Evolutionary conservation across 164 flowering plant species (phyloP).

Genomic region (Vitis rupestris): DNA sequence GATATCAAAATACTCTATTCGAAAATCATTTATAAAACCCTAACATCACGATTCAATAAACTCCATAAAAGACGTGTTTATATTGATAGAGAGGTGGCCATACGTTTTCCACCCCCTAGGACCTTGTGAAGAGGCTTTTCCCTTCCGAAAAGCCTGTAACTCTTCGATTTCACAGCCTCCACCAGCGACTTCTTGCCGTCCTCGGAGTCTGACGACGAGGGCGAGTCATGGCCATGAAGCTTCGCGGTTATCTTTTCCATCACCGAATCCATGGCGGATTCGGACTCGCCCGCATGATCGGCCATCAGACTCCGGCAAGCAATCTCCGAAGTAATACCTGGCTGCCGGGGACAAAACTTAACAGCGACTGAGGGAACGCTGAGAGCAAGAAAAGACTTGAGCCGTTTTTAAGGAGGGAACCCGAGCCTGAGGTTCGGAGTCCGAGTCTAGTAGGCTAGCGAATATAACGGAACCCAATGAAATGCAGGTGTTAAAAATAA

Average conservation of each 20-base stretch:
- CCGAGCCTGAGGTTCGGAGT: constrained; percentile 10
- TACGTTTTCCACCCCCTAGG: constrained; percentile 64
- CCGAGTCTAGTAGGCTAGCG: background rate
- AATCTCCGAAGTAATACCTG: too few species aligned
- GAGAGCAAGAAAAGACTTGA: constrained; percentile 8
- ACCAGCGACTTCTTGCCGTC: constrained; percentile 17
- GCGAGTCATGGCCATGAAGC: constrained; percentile 22
- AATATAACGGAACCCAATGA: constrained; percentile 10
- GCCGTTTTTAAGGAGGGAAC: background rate
- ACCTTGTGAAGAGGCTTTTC: constrained; percentile 58
- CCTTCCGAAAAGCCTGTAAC: constrained; percentile 53
- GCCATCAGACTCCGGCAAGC: constrained; percentile 20
- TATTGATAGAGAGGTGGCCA: background rate
- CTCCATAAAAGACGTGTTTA: background rate
- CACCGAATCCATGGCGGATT: constrained; percentile 15
- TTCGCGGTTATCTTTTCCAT: constrained; percentile 30
- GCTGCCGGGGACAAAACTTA: too few species aligned
- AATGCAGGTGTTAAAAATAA: too few species aligned
- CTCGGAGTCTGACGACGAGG: constrained; percentile 52
- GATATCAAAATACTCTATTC: too few species aligned
- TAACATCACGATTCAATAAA: too few species aligned
- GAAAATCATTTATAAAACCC: too few species aligned
- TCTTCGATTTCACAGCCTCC: constrained; percentile 31
- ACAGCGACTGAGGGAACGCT: background rate
- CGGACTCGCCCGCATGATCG: constrained; percentile 14